Percentiles rank a stretch among this genome's conserved stretches.
Evolutionary conservation across 73 alveolate genomes (phyloP).

Genomic region (Symbiodinium pilosum): DNA sequence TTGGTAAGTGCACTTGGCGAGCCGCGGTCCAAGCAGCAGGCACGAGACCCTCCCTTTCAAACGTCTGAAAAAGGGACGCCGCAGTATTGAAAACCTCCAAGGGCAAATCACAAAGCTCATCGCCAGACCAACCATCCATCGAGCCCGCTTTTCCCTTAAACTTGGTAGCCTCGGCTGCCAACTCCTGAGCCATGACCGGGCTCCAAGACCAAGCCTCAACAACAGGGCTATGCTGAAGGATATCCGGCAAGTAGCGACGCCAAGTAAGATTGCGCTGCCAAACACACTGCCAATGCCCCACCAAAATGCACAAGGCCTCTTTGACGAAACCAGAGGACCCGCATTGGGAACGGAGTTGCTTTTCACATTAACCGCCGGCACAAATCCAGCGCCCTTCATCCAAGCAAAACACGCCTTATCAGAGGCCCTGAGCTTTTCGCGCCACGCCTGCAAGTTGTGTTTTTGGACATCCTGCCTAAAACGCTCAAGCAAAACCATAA

Average conservation of each 20-base stretch:
- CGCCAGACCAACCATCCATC: background rate
- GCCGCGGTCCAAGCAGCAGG: background rate
- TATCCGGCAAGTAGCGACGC: background rate
- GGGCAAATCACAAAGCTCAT: background rate
- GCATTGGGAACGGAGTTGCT: background rate
- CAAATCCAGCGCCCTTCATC: background rate
- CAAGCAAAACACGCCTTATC: background rate
- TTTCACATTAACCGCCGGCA: background rate
- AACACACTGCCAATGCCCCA: background rate
- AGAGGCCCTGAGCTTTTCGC: background rate
- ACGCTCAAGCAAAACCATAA: background rate
- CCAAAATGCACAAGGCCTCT: background rate
- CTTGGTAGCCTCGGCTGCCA: background rate
- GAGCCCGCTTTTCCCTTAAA: background rate
- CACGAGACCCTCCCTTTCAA: background rate
- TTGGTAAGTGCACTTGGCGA: background rate
- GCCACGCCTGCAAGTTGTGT: background rate
- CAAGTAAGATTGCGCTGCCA: background rate
- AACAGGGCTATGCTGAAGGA: background rate
- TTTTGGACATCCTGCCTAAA: background rate
- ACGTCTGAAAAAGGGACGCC: background rate
- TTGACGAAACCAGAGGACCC: too few relatives aligned
- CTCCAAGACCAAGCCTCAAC: background rate
- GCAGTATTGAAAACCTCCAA: background rate
- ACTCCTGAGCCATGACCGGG: background rate